Conservation (phyloP, 192 early-diverging fungal genomes). For the Backusella luteola region DNA sequence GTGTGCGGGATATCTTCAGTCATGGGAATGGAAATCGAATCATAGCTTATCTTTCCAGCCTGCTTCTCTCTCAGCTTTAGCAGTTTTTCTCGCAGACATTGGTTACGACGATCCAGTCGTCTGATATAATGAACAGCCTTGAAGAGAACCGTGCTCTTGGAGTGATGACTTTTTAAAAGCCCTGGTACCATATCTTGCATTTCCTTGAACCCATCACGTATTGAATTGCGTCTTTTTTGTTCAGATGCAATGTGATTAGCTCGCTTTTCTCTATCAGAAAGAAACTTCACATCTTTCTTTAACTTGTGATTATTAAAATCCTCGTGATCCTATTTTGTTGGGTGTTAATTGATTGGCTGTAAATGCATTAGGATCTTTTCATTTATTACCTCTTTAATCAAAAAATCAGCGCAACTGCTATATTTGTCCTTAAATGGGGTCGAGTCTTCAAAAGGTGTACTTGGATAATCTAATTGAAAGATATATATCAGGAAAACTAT, state of each 20-base stretch:
- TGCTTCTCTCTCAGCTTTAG: neutral
- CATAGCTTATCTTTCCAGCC: neutral
- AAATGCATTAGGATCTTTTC: neutral
- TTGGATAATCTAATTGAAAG: neutral
- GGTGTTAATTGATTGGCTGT: neutral
- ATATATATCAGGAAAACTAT: neutral
- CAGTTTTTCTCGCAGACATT: constrained; percentile 19
- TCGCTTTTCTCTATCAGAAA: constrained; percentile 72
- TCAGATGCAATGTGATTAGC: constrained; percentile 74
- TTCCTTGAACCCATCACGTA: constrained; percentile 84
- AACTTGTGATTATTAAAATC: neutral
- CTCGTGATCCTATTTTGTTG: constrained; percentile 5
- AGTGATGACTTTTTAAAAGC: constrained; percentile 65
- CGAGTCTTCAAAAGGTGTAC: neutral
- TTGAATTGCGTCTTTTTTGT: constrained; percentile 69
- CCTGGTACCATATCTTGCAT: constrained; percentile 85
- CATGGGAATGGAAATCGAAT: neutral
- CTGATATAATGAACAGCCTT: constrained; percentile 66
- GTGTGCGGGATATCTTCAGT: neutral
- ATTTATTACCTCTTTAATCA: constrained; percentile 1
- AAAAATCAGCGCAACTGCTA: neutral
- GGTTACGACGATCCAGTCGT: constrained; percentile 56
- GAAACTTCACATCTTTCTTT: constrained; percentile 39
- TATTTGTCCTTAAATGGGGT: constrained; percentile 1
- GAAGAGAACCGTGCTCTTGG: constrained; percentile 63